These are phyloP conservation scores for Calocybe gangraenosa DNA, from an alignment of 768 basidiomycete species.

Conservation along the genomic window DNA sequence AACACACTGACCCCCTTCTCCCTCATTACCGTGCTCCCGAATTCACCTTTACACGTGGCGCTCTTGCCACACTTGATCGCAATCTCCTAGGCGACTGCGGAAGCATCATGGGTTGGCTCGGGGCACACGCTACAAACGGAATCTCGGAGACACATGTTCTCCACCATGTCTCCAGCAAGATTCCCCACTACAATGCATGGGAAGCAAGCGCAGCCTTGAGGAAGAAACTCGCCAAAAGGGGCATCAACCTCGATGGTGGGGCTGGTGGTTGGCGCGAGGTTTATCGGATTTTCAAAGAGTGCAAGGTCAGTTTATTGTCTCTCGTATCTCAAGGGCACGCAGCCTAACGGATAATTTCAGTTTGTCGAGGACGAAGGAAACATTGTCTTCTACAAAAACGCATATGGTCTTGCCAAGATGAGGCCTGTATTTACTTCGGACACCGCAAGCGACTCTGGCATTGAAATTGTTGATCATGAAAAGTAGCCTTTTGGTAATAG, in stretches of 20 bases:
- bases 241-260: conserved; percentile 63
- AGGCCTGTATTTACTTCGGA: conserved; percentile 60
- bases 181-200: conserved; percentile 95
- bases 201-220: conserved; percentile 87
- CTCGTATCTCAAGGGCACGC: background rate
- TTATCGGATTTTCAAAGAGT: conserved; percentile 70
- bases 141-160: conserved; percentile 92
- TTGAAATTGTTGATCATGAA: conserved; percentile 46
- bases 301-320: conserved; percentile 62
- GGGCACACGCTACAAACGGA: conserved; percentile 81
- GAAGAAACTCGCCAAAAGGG: conserved; percentile 60
- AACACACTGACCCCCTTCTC: conserved; percentile 94
- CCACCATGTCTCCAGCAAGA: conserved; percentile 93
- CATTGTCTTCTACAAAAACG: conserved; percentile 90
- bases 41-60: conserved; percentile 94
- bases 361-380: conserved; percentile 95
- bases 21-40: conserved; percentile 89
- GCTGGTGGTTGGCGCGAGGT: conserved; percentile 80
- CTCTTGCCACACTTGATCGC: conserved; percentile 88
- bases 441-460: conserved; percentile 49
- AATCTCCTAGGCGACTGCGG: conserved; percentile 77
- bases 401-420: conserved; percentile 68
- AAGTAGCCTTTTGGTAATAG: conserved; percentile 16
- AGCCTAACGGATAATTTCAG: conserved; percentile 22
- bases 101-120: conserved; percentile 78